These are phyloP conservation scores for Staphylotrichum tortipilum DNA, from an alignment of 495 filamentous ascomycete species.

Conservation along the genomic window DNA sequence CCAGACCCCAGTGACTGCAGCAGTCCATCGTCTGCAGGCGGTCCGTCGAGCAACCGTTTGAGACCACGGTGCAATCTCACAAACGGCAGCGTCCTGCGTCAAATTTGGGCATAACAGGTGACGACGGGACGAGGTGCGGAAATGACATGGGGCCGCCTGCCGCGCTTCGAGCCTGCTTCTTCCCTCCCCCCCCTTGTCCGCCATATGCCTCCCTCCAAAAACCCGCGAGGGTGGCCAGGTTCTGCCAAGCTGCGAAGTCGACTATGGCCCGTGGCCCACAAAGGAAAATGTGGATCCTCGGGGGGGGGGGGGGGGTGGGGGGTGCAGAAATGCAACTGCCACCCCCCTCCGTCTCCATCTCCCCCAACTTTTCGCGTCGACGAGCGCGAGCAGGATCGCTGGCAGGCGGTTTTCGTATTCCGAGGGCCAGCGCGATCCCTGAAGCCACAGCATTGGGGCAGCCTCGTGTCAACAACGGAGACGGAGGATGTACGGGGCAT, in stretches of 20 bases:
- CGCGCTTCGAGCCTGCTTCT: conserved; percentile 4
- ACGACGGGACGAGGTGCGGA: conserved; percentile 19
- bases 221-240: not conserved
- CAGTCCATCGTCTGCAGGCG: too few relatives aligned
- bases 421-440: not conserved
- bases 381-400: too few relatives aligned
- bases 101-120: conserved; percentile 14
- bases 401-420: not conserved
- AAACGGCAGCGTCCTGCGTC: conserved; percentile 6
- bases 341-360: too few relatives aligned
- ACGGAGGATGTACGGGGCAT: too few relatives aligned
- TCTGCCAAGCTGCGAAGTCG: conserved; percentile 1
- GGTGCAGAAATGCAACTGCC: not conserved
- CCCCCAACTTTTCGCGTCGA: too few relatives aligned
- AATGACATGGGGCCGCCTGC: conserved; percentile 20
- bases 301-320: conserved; percentile 3
- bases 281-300: too few relatives aligned
- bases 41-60: too few relatives aligned
- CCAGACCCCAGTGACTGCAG: too few relatives aligned
- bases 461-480: too few relatives aligned
- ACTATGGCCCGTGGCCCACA: not conserved
- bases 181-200: not conserved
- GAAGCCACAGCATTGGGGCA: too few relatives aligned
- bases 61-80: too few relatives aligned
- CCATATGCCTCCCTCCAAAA: too few relatives aligned